phyloP scores from a whole-genome alignment of 148 eudicot species.

The Rhododendron ferrugineum region DNA sequence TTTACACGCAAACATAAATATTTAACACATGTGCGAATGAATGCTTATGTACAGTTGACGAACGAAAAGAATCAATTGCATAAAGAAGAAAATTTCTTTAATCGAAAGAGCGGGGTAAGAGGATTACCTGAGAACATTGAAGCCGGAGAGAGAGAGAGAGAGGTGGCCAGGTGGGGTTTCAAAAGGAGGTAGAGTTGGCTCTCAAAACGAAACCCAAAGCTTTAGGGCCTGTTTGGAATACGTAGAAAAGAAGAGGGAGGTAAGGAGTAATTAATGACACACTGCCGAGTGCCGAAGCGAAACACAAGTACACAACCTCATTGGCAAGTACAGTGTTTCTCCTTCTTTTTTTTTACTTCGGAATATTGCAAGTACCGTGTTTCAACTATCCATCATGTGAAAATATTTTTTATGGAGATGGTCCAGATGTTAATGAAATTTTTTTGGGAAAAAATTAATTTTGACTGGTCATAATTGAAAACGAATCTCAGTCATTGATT shows the following conservation, averaged over 20 bases:
- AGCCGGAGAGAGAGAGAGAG: constrained; percentile 4
- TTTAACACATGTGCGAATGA: not conserved
- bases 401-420: no score
- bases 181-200: not conserved
- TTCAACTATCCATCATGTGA: no score
- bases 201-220: not conserved
- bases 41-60: not conserved
- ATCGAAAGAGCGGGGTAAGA: not conserved
- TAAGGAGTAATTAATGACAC: not conserved
- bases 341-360: no score
- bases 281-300: no score
- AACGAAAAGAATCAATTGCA: not conserved
- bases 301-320: no score
- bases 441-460: no score
- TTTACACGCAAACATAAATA: not conserved
- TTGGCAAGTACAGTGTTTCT: no score
- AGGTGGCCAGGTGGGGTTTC: not conserved
- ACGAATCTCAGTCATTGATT: no score
- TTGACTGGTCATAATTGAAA: no score
- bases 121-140: constrained; percentile 2
- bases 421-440: no score
- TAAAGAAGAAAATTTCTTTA: not conserved
- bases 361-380: no score
- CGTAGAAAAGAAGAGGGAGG: not conserved
- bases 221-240: not conserved